Base-by-base conservation (phyloP, 1,139 yeast genomes). In the Meyerozyma carpophila region DNA sequence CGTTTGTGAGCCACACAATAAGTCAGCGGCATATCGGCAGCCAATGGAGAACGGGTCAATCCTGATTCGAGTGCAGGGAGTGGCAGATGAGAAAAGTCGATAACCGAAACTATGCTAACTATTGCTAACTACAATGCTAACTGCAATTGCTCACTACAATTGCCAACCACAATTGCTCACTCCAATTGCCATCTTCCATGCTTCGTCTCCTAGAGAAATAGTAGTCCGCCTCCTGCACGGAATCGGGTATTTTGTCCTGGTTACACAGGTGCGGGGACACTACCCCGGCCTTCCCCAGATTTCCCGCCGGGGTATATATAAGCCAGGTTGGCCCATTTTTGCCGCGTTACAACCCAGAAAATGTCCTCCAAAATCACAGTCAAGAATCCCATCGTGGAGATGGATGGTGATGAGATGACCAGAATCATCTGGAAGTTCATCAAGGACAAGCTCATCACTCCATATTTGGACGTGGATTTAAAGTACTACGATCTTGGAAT, bases 361-460 rank as follows among this genome's bases (percentile, higher is more conserved):
- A 48, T 48, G 51, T 39, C 52, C 36, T 45, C 51, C 26, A 91
- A 90, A 64, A 84, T 91, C 66, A 77, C 81, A 57, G 97, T 91
- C 48, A 78, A 81, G 65, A 84, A 79, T 59, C 98, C 98, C 59
- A 75, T 91, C 55, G 98, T 91, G 53, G 98, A 91, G 64, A 77
- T 91, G 78, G 98, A 91, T 59, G 98, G 98, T 56, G 98, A 91
- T 65, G 98, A 91, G 68, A 87, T 82, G 93, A 89, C 95, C 60
- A 79, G 95, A 63, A 87, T 89, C 61, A 89, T 89, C 69, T 89
- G 96, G 96, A 77, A 85, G 56, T 74, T 81, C 61, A 89, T 89
- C 69, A 85, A 84, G 69, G 84, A 81, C 52, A 82, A 86, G 68
- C 79, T 91, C 61, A 83, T 91, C 63, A 71, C 75, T 47, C 98